phyloP scores from a whole-genome alignment of 1,284 basidiomycete species.

The Fomitiporia mediterranea region DNA sequence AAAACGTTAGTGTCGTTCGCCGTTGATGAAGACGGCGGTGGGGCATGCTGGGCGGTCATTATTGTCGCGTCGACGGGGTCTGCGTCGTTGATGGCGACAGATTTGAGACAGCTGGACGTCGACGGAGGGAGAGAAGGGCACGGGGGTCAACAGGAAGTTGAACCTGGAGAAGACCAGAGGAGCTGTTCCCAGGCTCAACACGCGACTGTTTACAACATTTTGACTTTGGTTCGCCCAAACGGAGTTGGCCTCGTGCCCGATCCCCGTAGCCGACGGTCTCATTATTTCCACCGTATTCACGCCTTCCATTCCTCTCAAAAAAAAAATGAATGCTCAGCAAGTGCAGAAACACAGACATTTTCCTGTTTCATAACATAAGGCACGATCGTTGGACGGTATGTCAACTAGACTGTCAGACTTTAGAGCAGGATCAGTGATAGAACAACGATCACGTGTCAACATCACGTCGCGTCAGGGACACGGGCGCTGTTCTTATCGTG shows the following conservation, averaged over 20 bases:
- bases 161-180: background rate
- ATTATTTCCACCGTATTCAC: background rate
- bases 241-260: constrained; percentile 4
- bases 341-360: too few species aligned
- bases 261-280: background rate
- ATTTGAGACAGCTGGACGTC: background rate
- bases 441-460: too few species aligned
- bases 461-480: too few species aligned
- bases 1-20: constrained; percentile 42
- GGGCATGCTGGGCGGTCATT: constrained; percentile 8
- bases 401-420: too few species aligned
- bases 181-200: constrained; percentile 1
- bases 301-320: too few species aligned
- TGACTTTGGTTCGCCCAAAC: constrained; percentile 1
- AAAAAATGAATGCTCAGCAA: too few species aligned
- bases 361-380: too few species aligned
- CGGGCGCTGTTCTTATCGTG: background rate
- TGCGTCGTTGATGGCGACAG: constrained; percentile 5
- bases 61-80: constrained; percentile 11
- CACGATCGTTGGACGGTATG: too few species aligned
- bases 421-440: too few species aligned
- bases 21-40: constrained; percentile 27
- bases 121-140: background rate
- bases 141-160: background rate
- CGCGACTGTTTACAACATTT: constrained; percentile 5